Evolutionary conservation across 2,329 filamentous ascomycete species (phyloP), one percentile per base, ranked within the genome.

Genomic region (Stemphylium beticola): DNA sequence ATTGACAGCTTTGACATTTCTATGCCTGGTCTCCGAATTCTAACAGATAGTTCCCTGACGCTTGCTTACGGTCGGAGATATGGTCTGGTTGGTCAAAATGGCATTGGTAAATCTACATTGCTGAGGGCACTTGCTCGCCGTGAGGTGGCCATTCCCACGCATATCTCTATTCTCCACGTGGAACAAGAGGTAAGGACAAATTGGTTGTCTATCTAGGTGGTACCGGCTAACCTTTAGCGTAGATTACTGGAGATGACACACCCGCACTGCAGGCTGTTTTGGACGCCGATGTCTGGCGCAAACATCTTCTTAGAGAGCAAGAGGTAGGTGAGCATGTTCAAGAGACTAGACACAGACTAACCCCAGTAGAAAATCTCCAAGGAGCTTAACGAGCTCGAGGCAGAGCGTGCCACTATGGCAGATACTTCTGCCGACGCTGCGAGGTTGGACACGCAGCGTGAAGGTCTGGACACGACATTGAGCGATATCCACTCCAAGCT

Each of bases 111-210:
- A 77, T 81, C 92, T 73, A 99, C 95, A n/a, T 81, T 99, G 61
- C 84, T 99, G 58, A 86, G 95, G 65, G 95, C 95, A 14, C 82
- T 99, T 63, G 96, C 93, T 69, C 87, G 92, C 70, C 87, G 95
- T 89, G 95, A 99, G 74, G 85, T 99, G 55, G 85, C 93, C 4
- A 95, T 99, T 77, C 95, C 95, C 10, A 96, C 91, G 1, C 93
- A 99, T 67, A 99, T 99, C 62, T 97, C 95, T 10, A 99, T 99
- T 84, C 85, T 99, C 15, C 95, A 99, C 81, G 95, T 99, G 45
- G 95, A 98, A 76, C 95, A 99, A 83, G 95, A 99, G 82, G 90
- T 92, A 78, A 69, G 78, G 8, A 24, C 68, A n/a, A 22, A 31
- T 4, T 8, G 5, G 8, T 15, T 6, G 29, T 11, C 14, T 11